Conservation (phyloP, 495 filamentous ascomycete genomes). For the Lindgomyces ingoldianus region DNA sequence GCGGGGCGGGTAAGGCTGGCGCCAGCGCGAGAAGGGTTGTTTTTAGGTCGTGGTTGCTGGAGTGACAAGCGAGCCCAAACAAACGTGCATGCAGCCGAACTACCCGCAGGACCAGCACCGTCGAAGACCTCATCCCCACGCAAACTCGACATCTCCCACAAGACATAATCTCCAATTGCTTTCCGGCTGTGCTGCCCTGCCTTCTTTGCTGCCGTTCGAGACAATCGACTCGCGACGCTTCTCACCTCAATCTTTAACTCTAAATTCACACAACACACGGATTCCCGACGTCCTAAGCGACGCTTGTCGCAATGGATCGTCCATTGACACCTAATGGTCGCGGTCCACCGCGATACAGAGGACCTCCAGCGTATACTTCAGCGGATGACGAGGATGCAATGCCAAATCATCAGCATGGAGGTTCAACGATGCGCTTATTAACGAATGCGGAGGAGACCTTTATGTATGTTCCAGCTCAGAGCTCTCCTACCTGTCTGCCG, state of each 20-base stretch:
- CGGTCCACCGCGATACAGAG: constrained; percentile 37
- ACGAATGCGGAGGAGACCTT: constrained; percentile 54
- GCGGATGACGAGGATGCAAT: constrained; percentile 40
- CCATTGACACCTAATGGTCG: constrained; percentile 40
- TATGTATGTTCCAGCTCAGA: constrained; percentile 47
- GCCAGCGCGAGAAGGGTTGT: background rate
- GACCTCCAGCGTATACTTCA: constrained; percentile 44
- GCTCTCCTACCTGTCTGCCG: constrained; percentile 33
- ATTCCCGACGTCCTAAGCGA: background rate
- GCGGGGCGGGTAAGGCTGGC: background rate
- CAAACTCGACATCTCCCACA: background rate
- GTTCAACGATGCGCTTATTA: constrained; percentile 63
- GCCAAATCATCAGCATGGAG: constrained; percentile 44
- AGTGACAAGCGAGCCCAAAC: background rate
- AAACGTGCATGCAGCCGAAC: background rate
- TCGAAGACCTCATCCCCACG: background rate
- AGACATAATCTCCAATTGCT: background rate
- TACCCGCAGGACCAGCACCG: background rate
- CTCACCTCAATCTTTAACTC: background rate
- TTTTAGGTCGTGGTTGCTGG: background rate
- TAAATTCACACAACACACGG: background rate
- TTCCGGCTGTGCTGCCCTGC: background rate
- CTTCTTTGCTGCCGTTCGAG: background rate
- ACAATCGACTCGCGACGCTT: background rate
- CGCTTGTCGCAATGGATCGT: constrained; percentile 24